These are phyloP conservation scores for Phyllosticta paracitricarpa DNA, from an alignment of 2,329 filamentous ascomycete genomes.

Conservation along the genomic window DNA sequence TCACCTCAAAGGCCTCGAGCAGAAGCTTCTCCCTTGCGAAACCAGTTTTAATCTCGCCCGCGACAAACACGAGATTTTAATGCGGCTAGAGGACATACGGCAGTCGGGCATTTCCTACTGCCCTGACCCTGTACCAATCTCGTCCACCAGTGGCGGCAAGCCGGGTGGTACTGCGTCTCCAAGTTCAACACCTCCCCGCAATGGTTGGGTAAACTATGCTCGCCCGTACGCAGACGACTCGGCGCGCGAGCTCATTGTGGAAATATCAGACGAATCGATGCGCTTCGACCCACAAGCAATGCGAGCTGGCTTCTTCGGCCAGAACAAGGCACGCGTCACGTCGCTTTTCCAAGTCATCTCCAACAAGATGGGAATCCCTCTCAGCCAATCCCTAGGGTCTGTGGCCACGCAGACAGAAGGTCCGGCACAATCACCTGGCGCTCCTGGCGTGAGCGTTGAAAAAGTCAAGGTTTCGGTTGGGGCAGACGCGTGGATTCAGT, in stretches of 20 bases:
- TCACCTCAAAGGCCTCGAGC: constrained; percentile 84
- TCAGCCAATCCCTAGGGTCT: constrained; percentile 50
- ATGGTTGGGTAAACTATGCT: constrained; percentile 64
- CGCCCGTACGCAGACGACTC: constrained; percentile 76
- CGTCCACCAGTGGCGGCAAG: constrained; percentile 15
- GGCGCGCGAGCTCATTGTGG: constrained; percentile 64
- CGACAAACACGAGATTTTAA: constrained; percentile 60
- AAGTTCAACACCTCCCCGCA: constrained; percentile 13
- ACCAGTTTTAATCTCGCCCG: constrained; percentile 66
- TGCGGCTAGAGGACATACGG: constrained; percentile 78
- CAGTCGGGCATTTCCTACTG: constrained; percentile 69
- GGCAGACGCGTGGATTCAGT: constrained; percentile 45
- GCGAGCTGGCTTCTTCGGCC: constrained; percentile 62
- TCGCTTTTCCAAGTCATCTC: constrained; percentile 73
- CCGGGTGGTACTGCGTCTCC: constrained; percentile 2
- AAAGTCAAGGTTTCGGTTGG: constrained; percentile 49
- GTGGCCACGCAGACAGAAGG: constrained; percentile 52
- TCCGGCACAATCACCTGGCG: constrained; percentile 53
- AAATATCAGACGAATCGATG: constrained; percentile 49
- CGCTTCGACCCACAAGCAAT: constrained; percentile 28
- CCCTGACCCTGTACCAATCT: constrained; percentile 30
- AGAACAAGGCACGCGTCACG: constrained; percentile 58
- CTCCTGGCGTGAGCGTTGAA: constrained; percentile 60
- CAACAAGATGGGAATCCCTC: constrained; percentile 63
- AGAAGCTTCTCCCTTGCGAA: constrained; percentile 68